These are phyloP conservation scores for Cercospora sojina DNA, from an alignment of 2,329 filamentous ascomycete genomes.

Conservation along the genomic window DNA sequence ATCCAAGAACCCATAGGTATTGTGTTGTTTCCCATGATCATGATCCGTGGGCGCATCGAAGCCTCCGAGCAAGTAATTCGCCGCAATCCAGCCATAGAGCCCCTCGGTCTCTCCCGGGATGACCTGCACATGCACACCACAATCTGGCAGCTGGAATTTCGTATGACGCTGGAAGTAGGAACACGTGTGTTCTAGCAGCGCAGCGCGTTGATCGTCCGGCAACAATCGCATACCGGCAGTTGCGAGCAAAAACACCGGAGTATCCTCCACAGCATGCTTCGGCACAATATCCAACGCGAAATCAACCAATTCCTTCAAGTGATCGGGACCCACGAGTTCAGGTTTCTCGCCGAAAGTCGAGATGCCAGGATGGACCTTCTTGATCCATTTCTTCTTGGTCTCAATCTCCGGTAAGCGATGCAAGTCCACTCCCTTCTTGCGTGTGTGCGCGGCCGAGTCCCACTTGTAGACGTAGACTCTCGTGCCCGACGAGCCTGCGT, in stretches of 20 bases:
- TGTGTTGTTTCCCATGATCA: constrained; percentile 79
- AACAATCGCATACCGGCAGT: constrained; percentile 93
- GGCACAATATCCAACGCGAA: constrained; percentile 81
- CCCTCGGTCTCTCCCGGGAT: constrained; percentile 95
- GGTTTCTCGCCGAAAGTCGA: constrained; percentile 83
- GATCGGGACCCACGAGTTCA: constrained; percentile 73
- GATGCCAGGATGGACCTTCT: constrained; percentile 89
- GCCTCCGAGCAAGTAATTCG: constrained; percentile 89
- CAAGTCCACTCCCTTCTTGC: constrained; percentile 62
- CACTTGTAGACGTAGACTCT: constrained; percentile 93
- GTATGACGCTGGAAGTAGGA: constrained; percentile 75
- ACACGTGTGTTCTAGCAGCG: constrained; percentile 76
- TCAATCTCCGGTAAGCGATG: constrained; percentile 74
- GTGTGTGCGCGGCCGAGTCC: constrained; percentile 71
- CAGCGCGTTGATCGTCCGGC: constrained; percentile 67
- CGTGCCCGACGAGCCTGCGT: constrained; percentile 96
- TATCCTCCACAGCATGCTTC: constrained; percentile 71
- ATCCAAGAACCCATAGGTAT: constrained; percentile 95
- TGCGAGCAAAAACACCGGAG: constrained; percentile 90
- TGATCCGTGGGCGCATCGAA: constrained; percentile 77
- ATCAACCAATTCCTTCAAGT: constrained; percentile 74
- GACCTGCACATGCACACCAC: constrained; percentile 83
- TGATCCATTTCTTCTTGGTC: constrained; percentile 82
- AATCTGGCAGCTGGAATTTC: constrained; percentile 84
- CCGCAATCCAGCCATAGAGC: constrained; percentile 94